Conservation (phyloP, 768 basidiomycete species). For the Fomitopsis pulvina region DNA sequence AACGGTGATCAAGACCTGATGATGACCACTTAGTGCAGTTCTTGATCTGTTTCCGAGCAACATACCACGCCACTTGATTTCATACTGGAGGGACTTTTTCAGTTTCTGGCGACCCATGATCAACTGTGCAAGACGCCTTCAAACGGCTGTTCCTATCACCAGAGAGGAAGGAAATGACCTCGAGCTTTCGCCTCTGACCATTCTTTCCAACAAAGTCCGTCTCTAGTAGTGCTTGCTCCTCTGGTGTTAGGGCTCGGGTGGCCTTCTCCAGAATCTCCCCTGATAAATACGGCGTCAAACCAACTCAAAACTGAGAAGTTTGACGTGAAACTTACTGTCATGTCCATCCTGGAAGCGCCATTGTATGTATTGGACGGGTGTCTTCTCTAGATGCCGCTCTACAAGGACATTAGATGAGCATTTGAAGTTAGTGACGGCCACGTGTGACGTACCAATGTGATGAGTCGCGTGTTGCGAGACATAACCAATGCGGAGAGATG, state of each 20-base stretch:
- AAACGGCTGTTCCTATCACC: constrained; percentile 2
- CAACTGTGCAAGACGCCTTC: constrained; percentile 35
- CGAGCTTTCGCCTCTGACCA: constrained; percentile 85
- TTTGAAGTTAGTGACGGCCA: neutral
- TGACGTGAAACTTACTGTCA: constrained; percentile 62
- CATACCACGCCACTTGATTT: constrained; percentile 73
- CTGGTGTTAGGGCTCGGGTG: constrained; percentile 84
- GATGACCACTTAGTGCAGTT: constrained; percentile 1
- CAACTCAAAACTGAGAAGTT: neutral
- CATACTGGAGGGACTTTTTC: constrained; percentile 93
- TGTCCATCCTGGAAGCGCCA: constrained; percentile 99
- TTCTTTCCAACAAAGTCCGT: constrained; percentile 88
- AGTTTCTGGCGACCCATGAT: constrained; percentile 95
- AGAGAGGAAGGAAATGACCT: constrained; percentile 42
- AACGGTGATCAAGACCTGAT: constrained; percentile 66
- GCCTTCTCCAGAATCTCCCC: constrained; percentile 89
- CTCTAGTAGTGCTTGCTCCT: constrained; percentile 74
- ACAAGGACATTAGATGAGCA: constrained; percentile 18
- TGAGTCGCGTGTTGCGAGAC: constrained; percentile 98
- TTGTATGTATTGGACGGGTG: constrained; percentile 93
- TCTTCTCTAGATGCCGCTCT: constrained; percentile 95
- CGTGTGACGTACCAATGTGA: constrained; percentile 61
- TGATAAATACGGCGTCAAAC: constrained; percentile 21
- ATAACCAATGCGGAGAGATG: constrained; percentile 88
- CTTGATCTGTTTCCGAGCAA: neutral